Conservation (phyloP, 345 rosid genomes). For the Gossypium anomalum region DNA sequence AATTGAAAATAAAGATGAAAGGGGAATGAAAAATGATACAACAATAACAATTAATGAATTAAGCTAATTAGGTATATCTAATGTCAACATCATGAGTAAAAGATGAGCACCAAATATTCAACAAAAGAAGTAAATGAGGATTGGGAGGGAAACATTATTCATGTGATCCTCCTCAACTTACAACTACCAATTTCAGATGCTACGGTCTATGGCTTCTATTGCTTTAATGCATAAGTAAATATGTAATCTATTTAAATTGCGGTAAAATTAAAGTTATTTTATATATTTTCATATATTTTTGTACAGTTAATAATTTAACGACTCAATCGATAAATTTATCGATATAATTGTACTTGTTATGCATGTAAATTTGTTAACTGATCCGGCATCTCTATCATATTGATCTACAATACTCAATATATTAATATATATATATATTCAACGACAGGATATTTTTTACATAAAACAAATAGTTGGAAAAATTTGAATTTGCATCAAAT, state of each 20-base stretch:
- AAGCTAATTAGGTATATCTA: conserved; percentile 10
- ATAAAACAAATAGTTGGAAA: too few species aligned
- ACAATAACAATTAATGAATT: background rate
- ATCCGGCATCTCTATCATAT: too few species aligned
- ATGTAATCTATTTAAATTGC: too few species aligned
- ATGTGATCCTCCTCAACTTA: conserved; percentile 38
- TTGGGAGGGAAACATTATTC: conserved; percentile 31
- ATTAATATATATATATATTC: too few species aligned
- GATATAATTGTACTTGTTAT: too few species aligned
- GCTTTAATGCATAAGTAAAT: background rate
- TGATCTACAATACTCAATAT: too few species aligned
- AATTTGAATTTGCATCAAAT: too few species aligned
- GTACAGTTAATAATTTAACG: too few species aligned
- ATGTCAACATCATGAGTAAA: conserved; percentile 32
- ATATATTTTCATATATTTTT: too few species aligned
- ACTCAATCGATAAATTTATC: fast-evolving
- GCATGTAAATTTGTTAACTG: too few species aligned
- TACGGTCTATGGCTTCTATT: background rate
- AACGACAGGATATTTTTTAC: too few species aligned
- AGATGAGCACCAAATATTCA: conserved; percentile 36
- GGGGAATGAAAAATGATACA: background rate
- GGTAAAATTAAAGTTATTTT: too few species aligned
- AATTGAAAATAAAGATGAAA: background rate
- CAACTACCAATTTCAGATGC: conserved; percentile 36
- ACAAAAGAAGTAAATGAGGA: conserved; percentile 29